Base-by-base conservation (phyloP, 257 asterid species). In the Osmanthus fragrans region DNA sequence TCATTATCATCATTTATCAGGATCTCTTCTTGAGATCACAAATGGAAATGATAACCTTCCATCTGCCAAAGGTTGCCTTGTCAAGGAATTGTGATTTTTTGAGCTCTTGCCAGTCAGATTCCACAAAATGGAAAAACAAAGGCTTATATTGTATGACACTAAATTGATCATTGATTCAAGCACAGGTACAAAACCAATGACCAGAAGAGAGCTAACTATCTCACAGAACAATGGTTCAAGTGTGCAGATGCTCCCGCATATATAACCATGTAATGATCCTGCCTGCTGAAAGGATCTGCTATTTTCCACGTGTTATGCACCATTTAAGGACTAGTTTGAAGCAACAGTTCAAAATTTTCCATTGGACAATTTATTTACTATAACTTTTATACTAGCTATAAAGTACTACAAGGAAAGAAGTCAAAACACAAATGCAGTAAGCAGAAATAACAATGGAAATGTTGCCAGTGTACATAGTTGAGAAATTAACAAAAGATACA, bases 401-500 rank as follows among this genome's bases (percentile, higher is more conserved):
- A n/a, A 58, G 47, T 39, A 58, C 9, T 60, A 23, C 33, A 60
- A 70, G 32, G 73, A 75, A 39, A 39, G n/a, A n/a, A 58, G 69
- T 9, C 33, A 39, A 33, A n/a, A 74, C 42, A n/a, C 21, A 71
- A 39, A 74, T 40, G 51, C 51, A 63, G 68, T 27, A 21, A 23
- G 68, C 23, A 73, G 82, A 67, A 63, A 74, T 79, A 29, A 58
- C 75, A 76, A 68, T 7, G 6, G 68, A 33, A n/a, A 74, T 19
- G 79, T 15, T 58, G 33, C 70, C 33, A 67, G 45, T 51, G 65
- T 30, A 30, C 32, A 30, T 36, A 34, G 27, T 36, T 40, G 33
- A 80, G 39, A 63, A 70, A 37, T 37, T 69, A 58, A 73, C 5
- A 29, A n/a, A 68, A 21, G 25, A 34, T 51, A 67, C 34, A 49